Base-by-base conservation (phyloP, 148 eudicot genomes). In the Amaranthus palmeri region DNA sequence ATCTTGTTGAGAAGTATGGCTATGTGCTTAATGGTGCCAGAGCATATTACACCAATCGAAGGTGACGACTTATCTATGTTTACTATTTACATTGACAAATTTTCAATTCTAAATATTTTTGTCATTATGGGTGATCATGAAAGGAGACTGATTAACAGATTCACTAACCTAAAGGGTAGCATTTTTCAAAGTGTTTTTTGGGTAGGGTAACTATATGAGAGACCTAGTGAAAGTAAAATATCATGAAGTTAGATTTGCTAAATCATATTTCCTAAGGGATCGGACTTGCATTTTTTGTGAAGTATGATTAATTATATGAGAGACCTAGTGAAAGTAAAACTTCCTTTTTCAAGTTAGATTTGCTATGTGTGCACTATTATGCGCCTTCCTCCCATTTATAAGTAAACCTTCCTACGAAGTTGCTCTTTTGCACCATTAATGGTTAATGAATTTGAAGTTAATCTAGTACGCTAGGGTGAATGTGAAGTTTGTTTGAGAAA, bases 1-100 rank as follows among this genome's bases (percentile, higher is more conserved):
- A 83, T 14, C 80, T 95, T 46, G 83, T 86, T n/a, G 87, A 95
- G 72, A 77, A 83, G 64, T 88, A 79, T 77, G 98, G 97, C 10
- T 77, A 81, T 77, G 96, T 91, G 36, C 91, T 89, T 67, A 95
- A 95, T 73, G 97, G 98, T 74, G 98, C 98, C 11, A 88, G 98
- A 76, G 85, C 84, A 55, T 95, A 95, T 76, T 91, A 95, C 85
- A 91, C 90, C 41, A 95, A 95, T 65, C 78, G 97, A 69, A 95
- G 97, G 98, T 85, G 83, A 75, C 42, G 54, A 65, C 42, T 65
- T 47, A 47, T 17, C 10, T 48, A 12, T 51, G 9, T 50, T 25
- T 15, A 4, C 17, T 10, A 5, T 54, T 43, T 74, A 8, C 47
- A 48, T 67, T 41, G 36, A 25, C 36, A 25, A 25, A 25, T 0